A percentile compares a stretch with the other conserved stretches of the same genome.
Conservation (phyloP, 2,329 filamentous ascomycete genomes). For the Sporothrix mexicana region DNA sequence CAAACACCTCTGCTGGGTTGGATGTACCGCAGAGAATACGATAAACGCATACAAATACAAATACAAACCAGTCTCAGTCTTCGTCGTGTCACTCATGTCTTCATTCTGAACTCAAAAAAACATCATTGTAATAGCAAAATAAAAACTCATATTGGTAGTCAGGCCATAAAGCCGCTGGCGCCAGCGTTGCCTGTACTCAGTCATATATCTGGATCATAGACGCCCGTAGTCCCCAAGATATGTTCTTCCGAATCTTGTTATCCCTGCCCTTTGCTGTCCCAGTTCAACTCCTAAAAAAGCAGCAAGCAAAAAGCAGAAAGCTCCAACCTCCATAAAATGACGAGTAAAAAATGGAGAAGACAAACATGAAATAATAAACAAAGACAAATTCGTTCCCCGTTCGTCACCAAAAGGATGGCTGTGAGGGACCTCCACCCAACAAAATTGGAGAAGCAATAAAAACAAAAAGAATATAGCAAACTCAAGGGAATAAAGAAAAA, state of each 20-base stretch:
- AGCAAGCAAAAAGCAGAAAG: conserved; percentile 1
- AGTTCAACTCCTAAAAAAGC: conserved; percentile 31
- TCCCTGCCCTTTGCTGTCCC: conserved; percentile 20
- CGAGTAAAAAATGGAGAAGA: not conserved
- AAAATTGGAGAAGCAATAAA: not conserved
- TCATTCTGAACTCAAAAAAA: not conserved
- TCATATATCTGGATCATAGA: conserved; percentile 33
- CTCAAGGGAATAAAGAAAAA: conserved; percentile 5
- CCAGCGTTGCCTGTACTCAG: conserved; percentile 25
- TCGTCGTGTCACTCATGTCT: no score
- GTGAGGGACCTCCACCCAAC: conserved; percentile 17
- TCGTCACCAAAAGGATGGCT: not conserved
- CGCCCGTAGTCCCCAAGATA: conserved; percentile 19
- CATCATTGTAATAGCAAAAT: conserved; percentile 13
- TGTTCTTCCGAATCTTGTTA: conserved; percentile 15
- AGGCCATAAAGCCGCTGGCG: conserved; percentile 27
- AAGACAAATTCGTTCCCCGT: not conserved
- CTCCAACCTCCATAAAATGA: conserved; percentile 20
- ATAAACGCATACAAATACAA: conserved; percentile 2
- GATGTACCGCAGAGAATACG: not conserved
- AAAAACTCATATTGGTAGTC: conserved; percentile 23
- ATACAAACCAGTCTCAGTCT: not conserved
- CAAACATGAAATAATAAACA: not conserved
- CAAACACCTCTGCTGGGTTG: not conserved
- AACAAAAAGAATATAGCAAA: not conserved